These are phyloP conservation scores for Nemania diffusa DNA, from an alignment of 2,329 filamentous ascomycete genomes.

Conservation along the genomic window DNA sequence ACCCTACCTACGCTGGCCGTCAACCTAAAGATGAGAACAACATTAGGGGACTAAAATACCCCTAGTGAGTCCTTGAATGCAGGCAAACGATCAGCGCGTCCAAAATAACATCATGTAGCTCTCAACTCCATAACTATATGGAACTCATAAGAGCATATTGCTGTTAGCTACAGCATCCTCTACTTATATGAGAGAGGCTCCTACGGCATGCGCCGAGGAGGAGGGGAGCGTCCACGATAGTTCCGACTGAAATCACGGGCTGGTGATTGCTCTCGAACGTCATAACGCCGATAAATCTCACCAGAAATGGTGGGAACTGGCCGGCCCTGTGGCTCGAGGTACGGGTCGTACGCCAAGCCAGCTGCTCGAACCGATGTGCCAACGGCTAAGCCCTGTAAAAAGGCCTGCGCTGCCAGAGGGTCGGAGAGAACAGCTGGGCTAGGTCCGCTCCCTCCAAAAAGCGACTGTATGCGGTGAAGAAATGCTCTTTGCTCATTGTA, in stretches of 20 bases:
- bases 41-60: conserved; percentile 11
- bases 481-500: conserved; percentile 31
- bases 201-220: conserved; percentile 8
- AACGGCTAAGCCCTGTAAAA: conserved; percentile 45
- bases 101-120: not conserved
- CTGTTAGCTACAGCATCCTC: not conserved
- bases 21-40: conserved; percentile 20
- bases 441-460: conserved; percentile 37
- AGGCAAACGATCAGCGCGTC: conserved; percentile 6
- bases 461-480: conserved; percentile 37
- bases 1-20: conserved; percentile 25
- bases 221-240: conserved; percentile 36
- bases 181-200: conserved; percentile 4
- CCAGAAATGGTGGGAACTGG: conserved; percentile 5
- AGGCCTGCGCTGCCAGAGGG: conserved; percentile 43
- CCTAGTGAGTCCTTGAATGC: not conserved
- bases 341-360: conserved; percentile 20
- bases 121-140: not conserved
- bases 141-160: not conserved
- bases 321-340: conserved; percentile 22
- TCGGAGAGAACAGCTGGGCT: conserved; percentile 38
- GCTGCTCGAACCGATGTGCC: conserved; percentile 33
- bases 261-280: conserved; percentile 38
- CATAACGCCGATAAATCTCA: conserved; percentile 25
- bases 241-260: not conserved